phyloP scores from a whole-genome alignment of 768 basidiomycete species.

The Solioccasus polychromus region DNA sequence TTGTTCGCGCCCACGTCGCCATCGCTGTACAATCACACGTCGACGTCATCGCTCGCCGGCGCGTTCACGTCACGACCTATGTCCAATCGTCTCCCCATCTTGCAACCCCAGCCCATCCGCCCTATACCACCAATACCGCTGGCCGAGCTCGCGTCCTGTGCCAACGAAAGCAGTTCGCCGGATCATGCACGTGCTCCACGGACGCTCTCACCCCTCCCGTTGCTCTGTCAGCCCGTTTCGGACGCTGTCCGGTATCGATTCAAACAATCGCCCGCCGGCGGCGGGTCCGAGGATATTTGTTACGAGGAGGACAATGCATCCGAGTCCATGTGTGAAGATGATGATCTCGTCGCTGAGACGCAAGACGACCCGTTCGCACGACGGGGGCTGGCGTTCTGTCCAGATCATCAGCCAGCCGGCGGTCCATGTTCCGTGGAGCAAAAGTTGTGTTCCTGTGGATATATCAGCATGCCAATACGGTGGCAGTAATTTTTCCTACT shows the following conservation, averaged over 20 bases:
- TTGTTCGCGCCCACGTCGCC: conserved; percentile 17
- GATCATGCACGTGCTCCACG: conserved; percentile 2
- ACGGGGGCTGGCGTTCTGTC: conserved; percentile 14
- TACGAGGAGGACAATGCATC: conserved; percentile 15
- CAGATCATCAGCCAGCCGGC: conserved; percentile 9
- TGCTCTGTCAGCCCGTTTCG: conserved; percentile 35
- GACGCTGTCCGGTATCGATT: conserved; percentile 31
- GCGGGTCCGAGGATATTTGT: conserved; percentile 4
- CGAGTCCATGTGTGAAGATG: conserved; percentile 19
- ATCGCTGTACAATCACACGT: conserved; percentile 18
- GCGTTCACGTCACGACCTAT: conserved; percentile 22
- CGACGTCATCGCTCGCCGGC: conserved; percentile 25
- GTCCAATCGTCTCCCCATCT: conserved; percentile 23
- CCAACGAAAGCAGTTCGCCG: conserved; percentile 12
- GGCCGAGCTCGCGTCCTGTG: conserved; percentile 24
- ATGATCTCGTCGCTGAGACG: conserved; percentile 5
- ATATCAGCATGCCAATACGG: conserved; percentile 16
- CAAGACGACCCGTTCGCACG: conserved; percentile 17
- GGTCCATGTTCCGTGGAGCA: conserved; percentile 17
- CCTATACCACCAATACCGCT: conserved; percentile 34
- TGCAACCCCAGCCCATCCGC: conserved; percentile 33
- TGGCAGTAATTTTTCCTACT: conserved; percentile 24
- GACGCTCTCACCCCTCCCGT: conserved; percentile 28
- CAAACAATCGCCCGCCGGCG: conserved; percentile 8
- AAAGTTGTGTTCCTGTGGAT: conserved; percentile 19